These are phyloP conservation scores for Reutealis trisperma DNA, from an alignment of 345 rosid species.

Conservation along the genomic window DNA sequence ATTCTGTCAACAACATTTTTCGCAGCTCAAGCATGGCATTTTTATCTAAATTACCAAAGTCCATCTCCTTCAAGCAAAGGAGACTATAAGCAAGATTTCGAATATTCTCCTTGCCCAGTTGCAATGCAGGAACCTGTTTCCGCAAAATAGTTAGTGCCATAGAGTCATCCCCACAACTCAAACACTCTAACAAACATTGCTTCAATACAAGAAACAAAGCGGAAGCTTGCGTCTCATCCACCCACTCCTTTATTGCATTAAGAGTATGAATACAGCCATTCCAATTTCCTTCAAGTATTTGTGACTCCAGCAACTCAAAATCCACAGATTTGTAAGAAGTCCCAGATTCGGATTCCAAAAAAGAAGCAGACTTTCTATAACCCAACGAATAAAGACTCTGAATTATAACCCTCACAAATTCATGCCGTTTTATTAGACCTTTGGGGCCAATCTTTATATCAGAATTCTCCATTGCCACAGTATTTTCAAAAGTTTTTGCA, in stretches of 20 bases:
- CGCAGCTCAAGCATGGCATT: conserved; percentile 43
- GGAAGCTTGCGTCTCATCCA: conserved; percentile 49
- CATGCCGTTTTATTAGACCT: conserved; percentile 62
- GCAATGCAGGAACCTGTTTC: conserved; percentile 53
- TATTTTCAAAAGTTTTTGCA: not conserved
- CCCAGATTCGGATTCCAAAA: conserved; percentile 68
- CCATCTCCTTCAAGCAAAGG: conserved; percentile 48
- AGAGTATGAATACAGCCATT: conserved; percentile 54
- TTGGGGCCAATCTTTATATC: conserved; percentile 47
- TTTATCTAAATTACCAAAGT: conserved; percentile 38
- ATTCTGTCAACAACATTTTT: conserved; percentile 50
- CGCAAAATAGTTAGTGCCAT: conserved; percentile 56
- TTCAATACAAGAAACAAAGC: conserved; percentile 65
- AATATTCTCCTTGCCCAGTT: conserved; percentile 55
- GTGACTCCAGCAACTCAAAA: conserved; percentile 55
- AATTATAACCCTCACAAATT: conserved; percentile 63
- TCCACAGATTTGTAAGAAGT: conserved; percentile 47
- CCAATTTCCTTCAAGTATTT: conserved; percentile 67
- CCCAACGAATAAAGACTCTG: conserved; percentile 79
- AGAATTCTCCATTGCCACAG: conserved; percentile 50
- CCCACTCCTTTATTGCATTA: conserved; percentile 38
- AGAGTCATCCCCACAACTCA: conserved; percentile 56
- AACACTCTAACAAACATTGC: conserved; percentile 67
- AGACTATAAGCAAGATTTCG: conserved; percentile 57
- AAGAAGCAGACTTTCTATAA: conserved; percentile 62